Conservation (phyloP, 805 yeast species). For the Saturnispora serradocipensis region DNA sequence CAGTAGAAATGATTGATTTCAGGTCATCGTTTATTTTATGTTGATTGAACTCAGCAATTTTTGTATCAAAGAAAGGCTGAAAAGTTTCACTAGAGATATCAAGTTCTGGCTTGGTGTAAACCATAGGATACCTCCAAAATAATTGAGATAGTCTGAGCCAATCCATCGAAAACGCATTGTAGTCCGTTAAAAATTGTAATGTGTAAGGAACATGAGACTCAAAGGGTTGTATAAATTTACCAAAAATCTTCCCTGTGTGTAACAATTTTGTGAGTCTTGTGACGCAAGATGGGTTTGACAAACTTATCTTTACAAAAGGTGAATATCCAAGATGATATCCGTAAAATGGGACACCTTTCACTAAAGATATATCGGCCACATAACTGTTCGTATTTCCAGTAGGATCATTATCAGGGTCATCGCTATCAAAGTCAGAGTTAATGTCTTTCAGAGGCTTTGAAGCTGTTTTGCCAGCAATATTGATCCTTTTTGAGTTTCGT, state of each 20-base stretch:
- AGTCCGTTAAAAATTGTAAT: conserved; percentile 75
- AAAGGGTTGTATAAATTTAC: conserved; percentile 38
- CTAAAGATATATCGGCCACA: conserved; percentile 51
- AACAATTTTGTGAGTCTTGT: conserved; percentile 43
- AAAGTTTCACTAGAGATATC: neutral
- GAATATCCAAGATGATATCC: conserved; percentile 66
- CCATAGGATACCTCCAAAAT: conserved; percentile 50
- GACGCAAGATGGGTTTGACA: conserved; percentile 53
- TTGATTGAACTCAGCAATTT: conserved; percentile 16
- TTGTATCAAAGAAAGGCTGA: conserved; percentile 20
- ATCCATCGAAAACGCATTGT: conserved; percentile 74
- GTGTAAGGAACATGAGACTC: conserved; percentile 77
- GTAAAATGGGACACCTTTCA: conserved; percentile 74
- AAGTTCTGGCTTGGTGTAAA: conserved; percentile 7
- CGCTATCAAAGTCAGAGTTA: conserved; percentile 13
- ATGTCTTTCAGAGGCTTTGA: conserved; percentile 1
- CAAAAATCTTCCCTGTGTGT: conserved; percentile 35
- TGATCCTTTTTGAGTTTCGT: neutral
- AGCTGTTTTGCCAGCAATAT: neutral
- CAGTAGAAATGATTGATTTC: conserved; percentile 24
- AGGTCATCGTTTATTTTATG: conserved; percentile 27
- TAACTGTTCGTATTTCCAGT: conserved; percentile 18
- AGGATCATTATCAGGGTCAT: conserved; percentile 5
- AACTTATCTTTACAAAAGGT: conserved; percentile 58
- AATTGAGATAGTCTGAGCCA: conserved; percentile 48